Evolutionary conservation across 2,329 filamentous ascomycete genomes (phyloP), one percentile per base, ranked within the genome.

Genomic region (Tolypocladium guangdongense): DNA sequence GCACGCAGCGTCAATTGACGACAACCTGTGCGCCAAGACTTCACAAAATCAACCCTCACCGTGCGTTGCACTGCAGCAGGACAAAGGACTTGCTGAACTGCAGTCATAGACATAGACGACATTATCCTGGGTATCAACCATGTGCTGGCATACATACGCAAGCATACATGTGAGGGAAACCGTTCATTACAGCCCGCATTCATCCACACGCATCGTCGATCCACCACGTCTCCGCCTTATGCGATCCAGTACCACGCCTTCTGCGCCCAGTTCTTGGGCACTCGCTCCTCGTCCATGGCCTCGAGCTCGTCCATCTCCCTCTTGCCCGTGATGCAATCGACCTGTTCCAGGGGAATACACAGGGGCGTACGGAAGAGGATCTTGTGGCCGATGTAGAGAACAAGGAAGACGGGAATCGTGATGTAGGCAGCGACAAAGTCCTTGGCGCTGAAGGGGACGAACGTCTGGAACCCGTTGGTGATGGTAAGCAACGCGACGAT

Each of bases 381-480:
- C 71, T 84, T 84, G 71, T 87, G 84, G 3, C 75, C 80, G 14
- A 80, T 7, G 61, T 86, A 87, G 0, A 86, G 71, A 0, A 72
- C 66, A 2, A 82, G 58, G 66, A 87, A 87, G 59, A 77, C 78
- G 47, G 75, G 83, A 0, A 86, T 71, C 11, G 75, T 85, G 62
- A 87, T 74, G 61, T 84, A 90, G 61, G 70, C 76, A 0, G 80
- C 78, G n/a, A 85, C 55, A 62, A 93, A 93, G 60, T 75, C 74
- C 6, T 76, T 73, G 0, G 76, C 78, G 18, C 74, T 78, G 78
- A 83, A 92, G 32, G 82, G 80, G 65, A 85, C 86, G 65, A 92
- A 91, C 16, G 86, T 79, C 37, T 83, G 78, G 68, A 90, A 92
- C 1, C 87, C 88, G 61, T 89, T 89, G 59, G 88, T 84, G 3